phyloP scores from a whole-genome alignment of 2,329 filamentous ascomycete species.

The Fusarium transvaalense region DNA sequence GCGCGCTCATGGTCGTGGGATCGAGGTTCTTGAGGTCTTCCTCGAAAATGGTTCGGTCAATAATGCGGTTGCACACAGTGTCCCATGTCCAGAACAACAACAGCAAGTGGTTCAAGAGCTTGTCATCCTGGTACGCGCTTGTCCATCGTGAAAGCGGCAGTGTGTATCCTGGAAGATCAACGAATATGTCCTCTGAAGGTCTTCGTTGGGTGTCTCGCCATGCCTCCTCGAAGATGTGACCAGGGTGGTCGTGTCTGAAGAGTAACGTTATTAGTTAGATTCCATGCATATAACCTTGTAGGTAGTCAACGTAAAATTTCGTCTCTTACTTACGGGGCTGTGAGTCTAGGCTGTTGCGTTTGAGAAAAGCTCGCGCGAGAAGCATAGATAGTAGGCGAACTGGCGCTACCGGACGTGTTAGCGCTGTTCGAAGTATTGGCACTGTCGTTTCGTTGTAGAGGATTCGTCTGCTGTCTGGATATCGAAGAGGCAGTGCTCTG shows the following conservation, averaged over 20 bases:
- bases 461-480: background rate
- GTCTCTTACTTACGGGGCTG: slow-evolving; percentile 20
- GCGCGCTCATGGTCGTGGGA: background rate
- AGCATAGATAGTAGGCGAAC: background rate
- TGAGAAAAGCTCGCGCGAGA: slow-evolving; percentile 1
- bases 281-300: too few species aligned
- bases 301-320: background rate
- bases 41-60: slow-evolving; percentile 32
- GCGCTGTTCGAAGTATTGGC: slow-evolving; percentile 6
- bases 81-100: slow-evolving; percentile 34
- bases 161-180: slow-evolving; percentile 8
- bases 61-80: slow-evolving; percentile 25
- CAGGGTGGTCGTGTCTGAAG: slow-evolving; percentile 3
- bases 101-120: slow-evolving; percentile 23
- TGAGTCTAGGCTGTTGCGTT: slow-evolving; percentile 6
- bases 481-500: background rate
- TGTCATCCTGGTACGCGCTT: slow-evolving; percentile 17
- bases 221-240: slow-evolving; percentile 11
- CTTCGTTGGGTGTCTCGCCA: slow-evolving; percentile 3
- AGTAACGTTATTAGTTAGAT: slow-evolving; percentile 7
- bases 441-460: slow-evolving; percentile 6
- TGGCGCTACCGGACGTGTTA: slow-evolving; percentile 8
- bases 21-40: slow-evolving; percentile 25
- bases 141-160: slow-evolving; percentile 37
- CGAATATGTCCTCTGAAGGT: slow-evolving; percentile 5